Base-by-base conservation (phyloP, 2,329 filamentous ascomycete species). In the Colletotrichum phormii region DNA sequence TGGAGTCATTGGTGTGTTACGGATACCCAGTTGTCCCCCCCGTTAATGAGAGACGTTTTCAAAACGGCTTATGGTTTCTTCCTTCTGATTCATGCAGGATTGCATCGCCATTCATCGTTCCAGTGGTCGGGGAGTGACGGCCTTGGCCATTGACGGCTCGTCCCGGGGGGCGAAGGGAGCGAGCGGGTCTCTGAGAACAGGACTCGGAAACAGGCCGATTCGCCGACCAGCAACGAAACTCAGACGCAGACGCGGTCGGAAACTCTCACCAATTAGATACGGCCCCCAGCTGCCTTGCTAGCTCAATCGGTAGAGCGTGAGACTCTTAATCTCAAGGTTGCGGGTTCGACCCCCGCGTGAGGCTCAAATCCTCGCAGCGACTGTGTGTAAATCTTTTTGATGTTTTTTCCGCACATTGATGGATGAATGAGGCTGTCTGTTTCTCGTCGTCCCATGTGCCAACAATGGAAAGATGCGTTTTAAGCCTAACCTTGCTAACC, bases 241-340 rank as follows among this genome's bases (percentile, higher is more conserved):
- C n/a, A 63, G 24, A 7, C 2, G 11, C 1, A 18, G 22, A 18
- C 6, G 1, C 11, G 2, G 4, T 1, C 13, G 7, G 0, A 6
- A 31, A 1, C 22, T 18, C 0, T 31, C 62, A 64, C 33, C 62
- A 64, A 31, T 22, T 15, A 57, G 29, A 37, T 0, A 42, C 51
- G 51, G 62, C 33, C 12, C 42, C 5, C 33, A 46, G 62, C 62
- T 11, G 70, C 66, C 70, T 72, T 72, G 87, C 86, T 91, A 90
- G 89, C 89, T 90, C 89, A 91, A 90, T 90, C 88, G 88, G 89
- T 91, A 92, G 90, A 92, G 90, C 89, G 90, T 92, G 87, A 91
- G 90, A 91, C 90, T 92, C 90, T 89, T 89, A 89, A 74, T 74
- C 72, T 74, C 69, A 74, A 74, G 72, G 72, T 74, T 74, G 65